Evolutionary conservation across 1,284 basidiomycete genomes (phyloP), one percentile per base, ranked within the genome.

Genomic region (Sphagnurus paluster): DNA sequence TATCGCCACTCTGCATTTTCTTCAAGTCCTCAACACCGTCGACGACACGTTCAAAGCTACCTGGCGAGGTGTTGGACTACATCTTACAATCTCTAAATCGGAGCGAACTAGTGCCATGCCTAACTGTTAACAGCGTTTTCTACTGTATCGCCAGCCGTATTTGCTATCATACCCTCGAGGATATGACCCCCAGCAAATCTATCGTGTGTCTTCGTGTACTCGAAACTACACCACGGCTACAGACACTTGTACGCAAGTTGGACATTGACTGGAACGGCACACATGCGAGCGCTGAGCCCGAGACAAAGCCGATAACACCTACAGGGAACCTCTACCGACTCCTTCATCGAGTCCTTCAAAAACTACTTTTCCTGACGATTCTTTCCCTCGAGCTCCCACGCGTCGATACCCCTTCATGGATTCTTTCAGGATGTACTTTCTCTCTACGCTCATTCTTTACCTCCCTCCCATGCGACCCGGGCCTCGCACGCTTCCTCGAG

Each of bases 401-500:
- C 64, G 54, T 68, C 44, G 63, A 65, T 45, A 56, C 58, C 16
- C 65, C 75, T 3, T 62, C 71, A 4, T 80, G 78, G 76, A 63
- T 76, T 28, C 66, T 80, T n/a, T 57, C 67, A 2, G 66, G 61
- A 4, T 71, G 68, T 39, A 56, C 67, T 2, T 76, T 79, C 53
- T 60, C 61, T 2, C 68, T 84, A 26, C 57, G 59, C 16, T 58
- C 66, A 0, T 71, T 84, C 53, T 67, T 73, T 6, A 80, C 79
- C 0, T 79, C 79, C 9, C 70, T 81, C 57, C 70, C 71, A 20
- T 79, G 72, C 56, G 73, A 75, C 30, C 54, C 60, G 4, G 54
- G 61, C 7, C 68, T 85, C 9, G 75, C 77, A 0, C 49, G 55
- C n/a, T 81, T 82, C 60, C 67, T 84, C 49, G 72, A 73, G 45